These are phyloP conservation scores for Hyaloscypha variabilis DNA, from an alignment of 495 filamentous ascomycete species.

Conservation along the genomic window DNA sequence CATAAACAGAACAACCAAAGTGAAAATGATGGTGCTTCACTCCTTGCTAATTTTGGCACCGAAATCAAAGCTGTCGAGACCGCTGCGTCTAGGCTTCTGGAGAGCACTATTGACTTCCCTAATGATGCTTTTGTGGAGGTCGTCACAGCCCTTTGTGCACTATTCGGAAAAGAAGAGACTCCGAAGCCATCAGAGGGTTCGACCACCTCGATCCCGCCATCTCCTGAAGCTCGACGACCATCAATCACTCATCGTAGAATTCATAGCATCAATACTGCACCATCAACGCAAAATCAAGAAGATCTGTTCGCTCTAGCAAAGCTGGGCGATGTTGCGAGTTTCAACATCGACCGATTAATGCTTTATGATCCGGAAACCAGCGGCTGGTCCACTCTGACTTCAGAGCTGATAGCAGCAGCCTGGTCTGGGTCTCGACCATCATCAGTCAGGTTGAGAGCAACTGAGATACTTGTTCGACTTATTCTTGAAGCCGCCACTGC, in stretches of 20 bases:
- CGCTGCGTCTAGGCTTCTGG: constrained; percentile 84
- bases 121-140: constrained; percentile 79
- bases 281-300: constrained; percentile 59
- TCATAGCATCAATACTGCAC: constrained; percentile 58
- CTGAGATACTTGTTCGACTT: constrained; percentile 73
- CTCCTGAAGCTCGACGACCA: constrained; percentile 33
- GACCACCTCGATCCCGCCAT: constrained; percentile 27
- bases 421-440: constrained; percentile 54
- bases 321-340: constrained; percentile 71
- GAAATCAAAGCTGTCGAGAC: constrained; percentile 88
- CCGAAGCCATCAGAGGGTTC: constrained; percentile 30
- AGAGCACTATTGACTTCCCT: constrained; percentile 87
- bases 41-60: constrained; percentile 66
- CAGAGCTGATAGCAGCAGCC: constrained; percentile 68
- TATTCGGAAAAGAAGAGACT: constrained; percentile 52
- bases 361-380: constrained; percentile 60
- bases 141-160: constrained; percentile 69
- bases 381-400: constrained; percentile 75
- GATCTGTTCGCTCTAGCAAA: constrained; percentile 83
- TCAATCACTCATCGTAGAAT: constrained; percentile 54
- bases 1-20: constrained; percentile 40
- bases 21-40: constrained; percentile 46
- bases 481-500: constrained; percentile 64
- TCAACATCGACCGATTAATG: constrained; percentile 79
- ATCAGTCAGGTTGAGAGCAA: constrained; percentile 69